phyloP scores from a whole-genome alignment of 768 basidiomycete species.

The Dentipellis sp. region DNA sequence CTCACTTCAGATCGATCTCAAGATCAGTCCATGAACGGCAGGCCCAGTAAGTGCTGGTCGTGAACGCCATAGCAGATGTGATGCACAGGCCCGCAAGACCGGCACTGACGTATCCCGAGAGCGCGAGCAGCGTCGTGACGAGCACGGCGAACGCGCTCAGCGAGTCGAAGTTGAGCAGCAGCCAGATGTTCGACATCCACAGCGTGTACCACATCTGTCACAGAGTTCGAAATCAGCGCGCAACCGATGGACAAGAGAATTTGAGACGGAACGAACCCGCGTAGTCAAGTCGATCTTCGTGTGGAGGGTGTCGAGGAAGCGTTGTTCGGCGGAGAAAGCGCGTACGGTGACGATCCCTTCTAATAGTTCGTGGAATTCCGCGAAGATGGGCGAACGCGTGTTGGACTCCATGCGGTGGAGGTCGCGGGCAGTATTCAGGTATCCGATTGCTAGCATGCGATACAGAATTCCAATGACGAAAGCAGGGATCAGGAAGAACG shows the following conservation, averaged over 20 bases:
- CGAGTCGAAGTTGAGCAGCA: slow-evolving; percentile 73
- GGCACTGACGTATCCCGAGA: slow-evolving; percentile 48
- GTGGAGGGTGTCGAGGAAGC: slow-evolving; percentile 71
- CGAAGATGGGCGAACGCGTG: slow-evolving; percentile 74
- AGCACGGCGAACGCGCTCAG: slow-evolving; percentile 69
- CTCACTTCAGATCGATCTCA: slow-evolving; percentile 70
- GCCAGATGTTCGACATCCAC: slow-evolving; percentile 89
- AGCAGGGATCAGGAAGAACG: slow-evolving; percentile 75
- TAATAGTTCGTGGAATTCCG: slow-evolving; percentile 75
- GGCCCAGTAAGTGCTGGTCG: slow-evolving; percentile 39
- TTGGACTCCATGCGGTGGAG: slow-evolving; percentile 88
- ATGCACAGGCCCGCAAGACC: slow-evolving; percentile 68
- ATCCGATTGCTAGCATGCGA: slow-evolving; percentile 60
- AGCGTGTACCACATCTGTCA: slow-evolving; percentile 73
- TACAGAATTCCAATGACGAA: slow-evolving; percentile 66
- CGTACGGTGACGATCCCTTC: slow-evolving; percentile 89
- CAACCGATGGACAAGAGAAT: neutral
- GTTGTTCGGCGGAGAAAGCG: slow-evolving; percentile 75
- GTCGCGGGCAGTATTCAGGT: slow-evolving; percentile 75
- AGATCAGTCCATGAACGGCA: slow-evolving; percentile 46
- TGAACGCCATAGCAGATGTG: slow-evolving; percentile 62
- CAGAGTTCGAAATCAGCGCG: neutral
- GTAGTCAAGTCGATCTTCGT: slow-evolving; percentile 66
- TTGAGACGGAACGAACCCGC: slow-evolving; percentile 33
- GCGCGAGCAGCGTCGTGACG: slow-evolving; percentile 66